Evolutionary conservation across 2,329 filamentous ascomycete genomes (phyloP).

Genomic region (Massarina eburnea): DNA sequence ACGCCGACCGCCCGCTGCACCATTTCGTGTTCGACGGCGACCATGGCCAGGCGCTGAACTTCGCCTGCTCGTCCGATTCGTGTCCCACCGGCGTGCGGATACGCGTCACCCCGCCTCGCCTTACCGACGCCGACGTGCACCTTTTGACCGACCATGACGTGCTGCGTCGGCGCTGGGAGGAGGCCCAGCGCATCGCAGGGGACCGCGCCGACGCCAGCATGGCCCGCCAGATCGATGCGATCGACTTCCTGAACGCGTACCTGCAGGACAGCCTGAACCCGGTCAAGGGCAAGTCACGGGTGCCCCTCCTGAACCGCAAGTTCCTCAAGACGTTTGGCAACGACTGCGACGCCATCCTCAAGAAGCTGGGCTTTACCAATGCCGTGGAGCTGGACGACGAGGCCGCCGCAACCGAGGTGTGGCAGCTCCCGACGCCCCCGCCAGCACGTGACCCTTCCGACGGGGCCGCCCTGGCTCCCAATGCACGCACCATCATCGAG

Average conservation of each 20-base stretch:
- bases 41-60: slow-evolving; percentile 40
- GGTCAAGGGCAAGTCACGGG: slow-evolving; percentile 53
- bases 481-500: slow-evolving; percentile 49
- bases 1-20: slow-evolving; percentile 58
- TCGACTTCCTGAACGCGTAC: slow-evolving; percentile 61
- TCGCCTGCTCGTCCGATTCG: slow-evolving; percentile 60
- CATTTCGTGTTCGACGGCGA: slow-evolving; percentile 53
- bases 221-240: slow-evolving; percentile 56
- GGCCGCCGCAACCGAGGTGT: slow-evolving; percentile 24
- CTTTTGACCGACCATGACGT: slow-evolving; percentile 57
- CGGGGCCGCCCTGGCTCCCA: slow-evolving; percentile 9
- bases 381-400: slow-evolving; percentile 33
- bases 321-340: slow-evolving; percentile 65
- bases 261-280: slow-evolving; percentile 59
- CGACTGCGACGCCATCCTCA: slow-evolving; percentile 61
- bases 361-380: slow-evolving; percentile 59
- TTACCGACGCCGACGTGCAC: slow-evolving; percentile 51
- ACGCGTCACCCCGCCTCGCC: slow-evolving; percentile 54
- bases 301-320: slow-evolving; percentile 63
- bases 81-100: slow-evolving; percentile 60
- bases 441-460: slow-evolving; percentile 20
- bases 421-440: slow-evolving; percentile 36
- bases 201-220: slow-evolving; percentile 56
- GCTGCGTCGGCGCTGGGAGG: slow-evolving; percentile 57
- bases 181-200: slow-evolving; percentile 54